Percentiles rank a stretch among this genome's conserved stretches.
Evolutionary conservation across 139 green algal genomes (phyloP).

Genomic region (Nannochloris sp.): DNA sequence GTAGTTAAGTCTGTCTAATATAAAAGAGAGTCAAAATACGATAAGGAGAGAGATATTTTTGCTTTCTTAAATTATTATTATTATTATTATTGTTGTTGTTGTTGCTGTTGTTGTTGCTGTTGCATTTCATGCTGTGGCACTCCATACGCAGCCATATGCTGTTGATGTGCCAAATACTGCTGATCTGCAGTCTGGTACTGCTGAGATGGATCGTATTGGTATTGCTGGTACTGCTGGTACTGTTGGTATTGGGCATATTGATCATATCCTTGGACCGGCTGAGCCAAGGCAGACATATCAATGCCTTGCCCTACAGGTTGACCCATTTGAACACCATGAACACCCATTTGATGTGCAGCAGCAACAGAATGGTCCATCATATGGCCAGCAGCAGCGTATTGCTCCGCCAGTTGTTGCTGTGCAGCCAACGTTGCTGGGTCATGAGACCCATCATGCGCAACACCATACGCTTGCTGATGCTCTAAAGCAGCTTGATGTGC

Average conservation of each 20-base stretch:
- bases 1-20: too few species aligned
- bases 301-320: not conserved
- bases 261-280: not conserved
- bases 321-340: not conserved
- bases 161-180: not conserved
- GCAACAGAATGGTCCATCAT: not conserved
- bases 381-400: slow-evolving; percentile 13
- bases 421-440: slow-evolving; percentile 1
- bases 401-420: slow-evolving; percentile 17
- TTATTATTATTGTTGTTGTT: not conserved
- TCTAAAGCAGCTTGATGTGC: not conserved
- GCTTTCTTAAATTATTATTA: not conserved
- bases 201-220: not conserved
- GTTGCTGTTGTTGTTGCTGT: not conserved
- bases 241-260: slow-evolving; percentile 15
- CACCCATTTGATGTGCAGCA: slow-evolving; percentile 1
- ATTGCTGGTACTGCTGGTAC: not conserved
- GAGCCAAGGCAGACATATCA: not conserved
- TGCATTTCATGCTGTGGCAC: not conserved
- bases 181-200: not conserved
- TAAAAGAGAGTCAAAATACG: too few species aligned
- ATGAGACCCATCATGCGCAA: slow-evolving; percentile 1
- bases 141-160: not conserved
- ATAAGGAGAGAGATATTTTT: too few species aligned
- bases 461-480: not conserved